Evolutionary conservation across 192 early-diverging fungal species (phyloP), one percentile per base, ranked within the genome.

Genomic region (Spizellomyces sp.): DNA sequence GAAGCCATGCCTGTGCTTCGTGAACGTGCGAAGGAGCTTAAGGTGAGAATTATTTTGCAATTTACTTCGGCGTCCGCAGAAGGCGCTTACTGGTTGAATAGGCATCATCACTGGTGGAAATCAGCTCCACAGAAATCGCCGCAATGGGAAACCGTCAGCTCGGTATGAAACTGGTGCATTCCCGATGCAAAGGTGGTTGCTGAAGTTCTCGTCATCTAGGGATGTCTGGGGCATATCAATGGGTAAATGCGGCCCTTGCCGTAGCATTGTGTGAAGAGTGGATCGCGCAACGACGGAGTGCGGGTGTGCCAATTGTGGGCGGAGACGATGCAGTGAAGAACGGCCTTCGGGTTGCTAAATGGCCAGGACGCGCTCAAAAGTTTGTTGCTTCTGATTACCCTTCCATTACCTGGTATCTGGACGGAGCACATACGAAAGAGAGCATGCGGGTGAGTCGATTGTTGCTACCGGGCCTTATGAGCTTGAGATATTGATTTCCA

Each of bases 371-470:
- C 64, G 88, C 90, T 12, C 94, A 99, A 72, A 81, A 79, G n/a
- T 77, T 92, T 47, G 70, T 79, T 5, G 73, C 83, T 12, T 48
- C 78, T 0, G 69, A 87, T 47, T 76, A 75, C 60, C 79, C 82
- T 5, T 54, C 67, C 44, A 73, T 91, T 3, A 84, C 62, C 1
- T 98, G 92, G 91, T 90, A 87, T 77, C 79, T 96, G 58, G 97
- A 99, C 77, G 97, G 97, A 44, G 97, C 97, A 1, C 97, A 99
- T 73, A 99, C 97, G 0, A 73, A 80, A 7, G 97, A 99, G 76
- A 94, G 92, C 73, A 84, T 95, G 48, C 78, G 83, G 45, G 86
- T 88, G 67, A 42, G 62, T 22, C 48, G 55, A 54, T 22, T 15
- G 36, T 14, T 77, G 10, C 75, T 36, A 42, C 48, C 10, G 85